Percentiles rank a stretch among this genome's conserved stretches.
These are phyloP conservation scores for Boletus subcaerulescens DNA, from an alignment of 768 basidiomycete genomes.

Conservation along the genomic window DNA sequence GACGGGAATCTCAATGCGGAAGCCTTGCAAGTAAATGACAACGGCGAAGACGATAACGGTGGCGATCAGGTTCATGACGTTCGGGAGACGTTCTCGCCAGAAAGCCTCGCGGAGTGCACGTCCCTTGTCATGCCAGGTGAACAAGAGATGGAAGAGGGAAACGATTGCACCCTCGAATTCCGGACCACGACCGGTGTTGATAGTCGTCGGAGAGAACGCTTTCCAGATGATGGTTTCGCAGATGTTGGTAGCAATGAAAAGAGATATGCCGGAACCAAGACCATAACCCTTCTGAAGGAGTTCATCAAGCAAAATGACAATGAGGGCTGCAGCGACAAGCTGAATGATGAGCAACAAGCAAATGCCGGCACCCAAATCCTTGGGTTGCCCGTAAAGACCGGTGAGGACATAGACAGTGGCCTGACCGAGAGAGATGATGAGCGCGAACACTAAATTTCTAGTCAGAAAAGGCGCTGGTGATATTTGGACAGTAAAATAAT, in stretches of 20 bases:
- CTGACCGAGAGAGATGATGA: constrained; percentile 95
- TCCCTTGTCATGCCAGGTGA: constrained; percentile 98
- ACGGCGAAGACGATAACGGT: constrained; percentile 89
- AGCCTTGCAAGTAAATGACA: constrained; percentile 98
- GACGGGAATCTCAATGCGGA: constrained; percentile 97
- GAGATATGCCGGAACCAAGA: constrained; percentile 96
- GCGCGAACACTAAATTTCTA: constrained; percentile 74
- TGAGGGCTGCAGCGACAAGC: constrained; percentile 88
- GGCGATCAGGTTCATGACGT: constrained; percentile 95
- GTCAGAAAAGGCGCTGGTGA: not conserved
- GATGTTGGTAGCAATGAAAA: constrained; percentile 99
- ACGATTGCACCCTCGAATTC: constrained; percentile 98
- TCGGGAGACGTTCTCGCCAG: constrained; percentile 95
- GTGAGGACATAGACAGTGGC: constrained; percentile 96
- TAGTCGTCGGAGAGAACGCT: constrained; percentile 95
- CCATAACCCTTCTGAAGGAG: constrained; percentile 99
- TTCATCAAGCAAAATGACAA: constrained; percentile 97
- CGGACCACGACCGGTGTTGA: constrained; percentile 97
- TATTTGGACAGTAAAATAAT: not conserved
- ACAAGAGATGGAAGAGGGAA: constrained; percentile 93
- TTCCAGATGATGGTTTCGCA: constrained; percentile 99
- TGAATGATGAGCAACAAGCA: constrained; percentile 96
- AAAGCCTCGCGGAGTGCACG: constrained; percentile 97
- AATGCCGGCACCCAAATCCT: constrained; percentile 93
- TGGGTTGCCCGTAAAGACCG: constrained; percentile 92